Evolutionary conservation across 2,329 filamentous ascomycete species (phyloP), one percentile per base, ranked within the genome.

Genomic region (Aspergillus pseudoterreus): DNA sequence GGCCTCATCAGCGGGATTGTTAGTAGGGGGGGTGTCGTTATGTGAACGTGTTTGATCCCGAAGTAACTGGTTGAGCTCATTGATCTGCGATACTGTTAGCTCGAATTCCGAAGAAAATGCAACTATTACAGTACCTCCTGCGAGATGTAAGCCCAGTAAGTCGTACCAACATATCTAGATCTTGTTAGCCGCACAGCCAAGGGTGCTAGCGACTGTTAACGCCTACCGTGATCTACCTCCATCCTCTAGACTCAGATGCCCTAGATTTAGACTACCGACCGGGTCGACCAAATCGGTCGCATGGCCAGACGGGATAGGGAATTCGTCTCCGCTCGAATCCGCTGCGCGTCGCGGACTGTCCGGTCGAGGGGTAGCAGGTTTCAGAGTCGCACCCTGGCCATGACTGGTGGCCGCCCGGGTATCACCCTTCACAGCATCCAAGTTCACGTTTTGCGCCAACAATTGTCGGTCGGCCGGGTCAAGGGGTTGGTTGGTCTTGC

Each of bases 71-170:
- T 75, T 75, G 6, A 75, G 65, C 47, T 75, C 72, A 42, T 72
- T 73, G 33, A 75, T 74, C 71, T 74, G 48, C 11, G 56, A 38
- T 19, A 38, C 27, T 4, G 30, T 24, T 1, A 35, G 30, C 33
- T 12, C 5, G 11, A 6, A 4, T 14, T 11, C 9, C 11, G 17
- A n/a, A 4, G 4, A 4, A 27, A 2, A 14, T 3, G 4, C 15
- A 39, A 4, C 10, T 2, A 19, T 42, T 1, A 14, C 21, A 38
- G 49, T 67, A 74, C 71, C 64, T 75, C 72, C 32, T 72, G 66
- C 8, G 71, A 72, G 30, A 75, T 73, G 58, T 74, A 75, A 22
- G 72, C 72, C 71, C 71, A 75, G 52, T 74, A 75, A 10, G 72
- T 75, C 5, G 71, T 75, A 19, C 72, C 72, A 19, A 75, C 72